These are phyloP conservation scores for Curvularia sp. DNA, from an alignment of 2,329 filamentous ascomycete genomes.

Conservation along the genomic window DNA sequence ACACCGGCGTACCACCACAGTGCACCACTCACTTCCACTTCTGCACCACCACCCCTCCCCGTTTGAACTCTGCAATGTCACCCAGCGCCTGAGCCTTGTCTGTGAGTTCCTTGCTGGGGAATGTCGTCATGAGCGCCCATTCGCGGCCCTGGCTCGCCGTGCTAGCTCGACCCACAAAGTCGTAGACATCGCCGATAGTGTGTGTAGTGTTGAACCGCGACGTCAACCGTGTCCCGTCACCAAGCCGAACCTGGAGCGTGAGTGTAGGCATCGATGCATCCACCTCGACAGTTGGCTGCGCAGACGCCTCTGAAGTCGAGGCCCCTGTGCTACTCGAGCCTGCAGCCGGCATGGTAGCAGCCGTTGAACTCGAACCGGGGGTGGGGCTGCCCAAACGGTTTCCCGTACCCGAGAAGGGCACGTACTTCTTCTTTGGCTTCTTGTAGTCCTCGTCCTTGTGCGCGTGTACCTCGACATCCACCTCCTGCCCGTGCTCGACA, in stretches of 20 bases:
- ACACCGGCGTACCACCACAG: not conserved
- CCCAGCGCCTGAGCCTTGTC: slow-evolving; percentile 64
- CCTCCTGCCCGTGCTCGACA: slow-evolving; percentile 74
- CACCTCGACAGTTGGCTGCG: slow-evolving; percentile 57
- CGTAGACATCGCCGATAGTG: slow-evolving; percentile 78
- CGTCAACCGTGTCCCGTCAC: slow-evolving; percentile 77
- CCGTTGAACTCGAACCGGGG: slow-evolving; percentile 61
- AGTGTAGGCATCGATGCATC: slow-evolving; percentile 73
- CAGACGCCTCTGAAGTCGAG: slow-evolving; percentile 42
- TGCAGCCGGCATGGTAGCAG: slow-evolving; percentile 45
- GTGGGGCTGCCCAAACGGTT: slow-evolving; percentile 79
- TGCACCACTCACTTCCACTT: slow-evolving; percentile 56
- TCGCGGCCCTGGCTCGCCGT: slow-evolving; percentile 63
- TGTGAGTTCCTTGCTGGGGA: slow-evolving; percentile 80
- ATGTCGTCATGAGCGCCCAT: slow-evolving; percentile 82
- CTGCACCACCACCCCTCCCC: slow-evolving; percentile 63
- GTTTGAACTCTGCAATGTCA: slow-evolving; percentile 59
- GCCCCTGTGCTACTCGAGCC: slow-evolving; percentile 41
- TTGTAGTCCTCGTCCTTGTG: slow-evolving; percentile 78
- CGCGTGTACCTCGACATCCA: slow-evolving; percentile 77
- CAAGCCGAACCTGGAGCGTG: slow-evolving; percentile 77
- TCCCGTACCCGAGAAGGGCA: slow-evolving; percentile 75
- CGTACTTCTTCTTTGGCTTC: slow-evolving; percentile 75
- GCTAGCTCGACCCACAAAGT: slow-evolving; percentile 72
- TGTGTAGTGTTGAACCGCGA: slow-evolving; percentile 82